Evolutionary conservation across 176 grass and related monocot species (phyloP).

Genomic region (Zizania latifolia): DNA sequence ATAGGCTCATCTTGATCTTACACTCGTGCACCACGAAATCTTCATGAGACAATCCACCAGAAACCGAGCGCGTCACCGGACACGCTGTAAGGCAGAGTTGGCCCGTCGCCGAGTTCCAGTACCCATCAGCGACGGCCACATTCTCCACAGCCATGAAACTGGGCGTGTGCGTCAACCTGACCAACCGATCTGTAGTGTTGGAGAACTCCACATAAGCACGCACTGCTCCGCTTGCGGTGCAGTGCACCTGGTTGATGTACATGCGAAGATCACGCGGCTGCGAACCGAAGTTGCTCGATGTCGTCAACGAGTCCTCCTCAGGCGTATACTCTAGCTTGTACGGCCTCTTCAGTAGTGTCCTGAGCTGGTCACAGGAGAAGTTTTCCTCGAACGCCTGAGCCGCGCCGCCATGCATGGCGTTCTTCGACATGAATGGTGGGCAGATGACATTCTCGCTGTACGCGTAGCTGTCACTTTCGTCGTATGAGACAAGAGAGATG

Average conservation of each 20-base stretch:
- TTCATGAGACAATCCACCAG: not conserved
- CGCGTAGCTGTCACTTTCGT: conserved; percentile 19
- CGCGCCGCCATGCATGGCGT: not conserved
- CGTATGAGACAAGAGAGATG: conserved; percentile 42
- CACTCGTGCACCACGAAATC: conserved; percentile 24
- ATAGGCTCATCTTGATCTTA: conserved; percentile 41
- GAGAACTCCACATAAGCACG: conserved; percentile 39
- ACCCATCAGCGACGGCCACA: conserved; percentile 48
- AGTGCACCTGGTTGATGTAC: conserved; percentile 34
- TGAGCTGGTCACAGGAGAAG: conserved; percentile 15
- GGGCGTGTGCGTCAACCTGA: not conserved
- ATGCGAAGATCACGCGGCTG: not conserved
- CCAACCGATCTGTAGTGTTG: conserved; percentile 4
- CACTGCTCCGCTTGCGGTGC: conserved; percentile 4
- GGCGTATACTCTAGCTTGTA: conserved; percentile 19
- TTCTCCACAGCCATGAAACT: not conserved
- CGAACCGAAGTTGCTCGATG: not conserved
- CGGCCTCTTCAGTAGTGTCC: not conserved
- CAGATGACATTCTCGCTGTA: conserved; percentile 14
- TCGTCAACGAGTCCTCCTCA: not conserved
- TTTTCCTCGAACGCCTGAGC: not conserved
- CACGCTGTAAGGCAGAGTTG: conserved; percentile 48
- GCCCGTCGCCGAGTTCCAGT: conserved; percentile 27
- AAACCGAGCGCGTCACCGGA: not conserved
- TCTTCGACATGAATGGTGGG: not conserved